Evolutionary conservation across 768 basidiomycete genomes (phyloP).

Genomic region (Hemileccinum impolitum): DNA sequence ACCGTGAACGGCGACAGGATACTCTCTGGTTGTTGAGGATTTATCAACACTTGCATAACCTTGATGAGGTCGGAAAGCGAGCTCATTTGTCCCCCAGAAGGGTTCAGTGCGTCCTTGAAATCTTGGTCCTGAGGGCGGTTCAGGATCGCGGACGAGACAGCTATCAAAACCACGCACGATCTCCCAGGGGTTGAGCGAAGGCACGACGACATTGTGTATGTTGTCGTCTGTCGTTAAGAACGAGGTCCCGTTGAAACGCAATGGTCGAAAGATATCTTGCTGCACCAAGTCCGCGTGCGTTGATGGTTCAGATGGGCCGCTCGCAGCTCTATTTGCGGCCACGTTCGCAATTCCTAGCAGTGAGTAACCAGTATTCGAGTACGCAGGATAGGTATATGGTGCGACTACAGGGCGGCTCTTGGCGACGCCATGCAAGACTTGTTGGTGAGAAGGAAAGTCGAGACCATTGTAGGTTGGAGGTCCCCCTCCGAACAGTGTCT

Average conservation of each 20-base stretch:
- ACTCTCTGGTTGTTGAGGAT: conserved; percentile 35
- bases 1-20: conserved; percentile 33
- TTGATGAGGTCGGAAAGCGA: conserved; percentile 45
- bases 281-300: conserved; percentile 44
- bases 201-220: conserved; percentile 37
- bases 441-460: conserved; percentile 30
- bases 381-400: conserved; percentile 43
- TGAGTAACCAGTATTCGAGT: conserved; percentile 38
- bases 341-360: conserved; percentile 36
- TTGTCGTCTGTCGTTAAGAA: conserved; percentile 39
- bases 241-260: conserved; percentile 42
- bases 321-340: conserved; percentile 26
- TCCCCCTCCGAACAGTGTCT: conserved; percentile 22
- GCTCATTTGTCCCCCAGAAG: conserved; percentile 49
- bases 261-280: conserved; percentile 47
- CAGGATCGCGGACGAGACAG: background rate
- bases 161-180: conserved; percentile 28
- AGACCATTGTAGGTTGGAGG: conserved; percentile 30
- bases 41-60: conserved; percentile 44
- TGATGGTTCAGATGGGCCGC: conserved; percentile 16
- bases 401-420: conserved; percentile 38
- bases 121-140: conserved; percentile 34
- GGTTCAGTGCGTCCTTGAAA: conserved; percentile 38
- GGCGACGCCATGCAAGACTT: conserved; percentile 36
- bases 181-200: conserved; percentile 33